Evolutionary conservation across 805 yeast genomes (phyloP), one percentile per base, ranked within the genome.

Genomic region (Ogataea trehaloabstinens): DNA sequence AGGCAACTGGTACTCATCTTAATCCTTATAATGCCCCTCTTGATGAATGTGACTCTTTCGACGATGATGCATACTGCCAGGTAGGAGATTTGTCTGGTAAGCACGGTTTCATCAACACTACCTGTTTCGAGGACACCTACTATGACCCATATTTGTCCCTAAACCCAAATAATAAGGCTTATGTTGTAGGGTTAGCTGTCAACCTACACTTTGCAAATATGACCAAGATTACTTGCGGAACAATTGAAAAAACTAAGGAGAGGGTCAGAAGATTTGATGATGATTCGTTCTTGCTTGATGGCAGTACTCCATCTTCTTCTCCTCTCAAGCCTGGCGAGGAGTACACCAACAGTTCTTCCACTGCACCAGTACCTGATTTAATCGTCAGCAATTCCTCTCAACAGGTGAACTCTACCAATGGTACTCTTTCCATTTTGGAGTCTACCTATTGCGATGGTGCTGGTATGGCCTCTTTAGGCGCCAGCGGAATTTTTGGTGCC

Each of bases 11-110:
- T 10, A 60, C 58, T 15, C 82, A 78, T 46, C 77, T 83, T 42
- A 81, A 83, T 52, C 90, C 90, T 4, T 82, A 72, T 55, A 55
- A 65, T 38, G 82, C 86, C 5, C 61, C 73, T 7, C 60, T 68
- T 16, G 68, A 67, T 34, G 51, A 47, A 8, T 81, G 87, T 59
- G 80, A 73, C 37, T 48, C 58, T 19, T 66, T 67, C 40, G 66
- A 65, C 13, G 67, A 72, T 49, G 82, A 82, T 58, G 58, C 80
- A 6, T 65, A 58, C 24, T 83, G 88, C 57, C 80, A 80, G 60
- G 76, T 82, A 29, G 91, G 91, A 41, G 90, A 83, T 55, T 74
- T 83, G 51, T 75, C 85, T 24, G 91, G 91, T 31, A 83, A 82
- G 58, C 89, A 83, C 60, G 91, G 91, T 10, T 73, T 65, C 63